These are phyloP conservation scores for Eutrema yunnanense DNA, from an alignment of 345 rosid species.

Conservation along the genomic window DNA sequence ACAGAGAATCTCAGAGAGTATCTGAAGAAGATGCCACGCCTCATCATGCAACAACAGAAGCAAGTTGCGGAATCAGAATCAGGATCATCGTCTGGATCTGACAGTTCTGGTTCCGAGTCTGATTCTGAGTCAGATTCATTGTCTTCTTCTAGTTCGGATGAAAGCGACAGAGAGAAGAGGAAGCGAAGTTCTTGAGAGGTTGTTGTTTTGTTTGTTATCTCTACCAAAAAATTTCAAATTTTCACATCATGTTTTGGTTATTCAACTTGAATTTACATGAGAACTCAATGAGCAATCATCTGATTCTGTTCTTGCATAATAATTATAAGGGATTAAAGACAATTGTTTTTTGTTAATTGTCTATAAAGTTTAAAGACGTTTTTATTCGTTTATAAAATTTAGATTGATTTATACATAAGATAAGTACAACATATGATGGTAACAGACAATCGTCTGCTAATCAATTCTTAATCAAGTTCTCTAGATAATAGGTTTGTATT, in stretches of 20 bases:
- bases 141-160: conserved; percentile 36
- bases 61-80: conserved; percentile 39
- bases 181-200: conserved; percentile 30
- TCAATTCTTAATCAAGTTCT: no score
- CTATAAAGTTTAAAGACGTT: neutral
- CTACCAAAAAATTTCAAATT: neutral
- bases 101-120: conserved; percentile 31
- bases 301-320: conserved; percentile 8
- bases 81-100: conserved; percentile 38
- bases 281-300: neutral
- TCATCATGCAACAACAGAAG: conserved; percentile 85
- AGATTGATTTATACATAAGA: neutral
- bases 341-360: neutral
- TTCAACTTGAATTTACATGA: conserved; percentile 9
- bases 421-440: neutral
- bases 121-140: conserved; percentile 25
- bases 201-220: neutral
- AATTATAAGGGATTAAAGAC: neutral
- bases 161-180: conserved; percentile 35
- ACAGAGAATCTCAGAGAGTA: conserved; percentile 88
- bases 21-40: conserved; percentile 90
- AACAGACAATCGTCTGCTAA: neutral
- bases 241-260: neutral
- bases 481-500: neutral
- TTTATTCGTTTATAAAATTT: neutral